Percentiles rank a stretch among this genome's conserved stretches.
Evolutionary conservation across 257 asterid species (phyloP).

Genomic region (Sherardia arvensis): DNA sequence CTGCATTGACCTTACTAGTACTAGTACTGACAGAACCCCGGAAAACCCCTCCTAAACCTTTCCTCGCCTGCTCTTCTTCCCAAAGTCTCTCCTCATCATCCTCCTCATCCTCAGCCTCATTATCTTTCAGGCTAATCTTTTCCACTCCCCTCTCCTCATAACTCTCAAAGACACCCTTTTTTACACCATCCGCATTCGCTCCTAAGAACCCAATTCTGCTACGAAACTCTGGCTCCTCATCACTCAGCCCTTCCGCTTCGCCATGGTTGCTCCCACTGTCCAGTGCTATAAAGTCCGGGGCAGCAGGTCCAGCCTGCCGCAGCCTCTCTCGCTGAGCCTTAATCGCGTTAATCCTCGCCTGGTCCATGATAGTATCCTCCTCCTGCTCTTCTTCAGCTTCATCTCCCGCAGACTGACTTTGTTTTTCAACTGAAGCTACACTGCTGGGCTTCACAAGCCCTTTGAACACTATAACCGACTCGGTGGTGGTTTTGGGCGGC

Average conservation of each 20-base stretch:
- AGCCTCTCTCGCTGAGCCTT: slow-evolving; percentile 87
- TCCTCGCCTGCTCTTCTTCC: slow-evolving; percentile 97
- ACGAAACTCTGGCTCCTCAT: slow-evolving; percentile 85
- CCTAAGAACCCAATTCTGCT: slow-evolving; percentile 88
- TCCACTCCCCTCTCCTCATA: slow-evolving; percentile 49
- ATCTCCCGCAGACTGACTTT: slow-evolving; percentile 14
- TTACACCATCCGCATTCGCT: slow-evolving; percentile 47
- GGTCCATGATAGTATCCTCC: slow-evolving; percentile 44
- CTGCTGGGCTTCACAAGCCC: slow-evolving; percentile 63
- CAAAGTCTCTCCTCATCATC: slow-evolving; percentile 94
- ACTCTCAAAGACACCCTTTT: slow-evolving; percentile 83
- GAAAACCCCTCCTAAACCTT: slow-evolving; percentile 68
- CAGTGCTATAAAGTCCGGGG: slow-evolving; percentile 71
- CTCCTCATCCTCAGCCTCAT: slow-evolving; percentile 33
- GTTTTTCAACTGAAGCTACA: slow-evolving; percentile 17
- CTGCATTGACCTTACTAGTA: slow-evolving; percentile 18
- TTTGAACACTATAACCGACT: slow-evolving; percentile 50
- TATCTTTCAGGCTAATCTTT: slow-evolving; percentile 34
- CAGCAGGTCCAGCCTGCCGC: slow-evolving; percentile 73
- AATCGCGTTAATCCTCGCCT: slow-evolving; percentile 63
- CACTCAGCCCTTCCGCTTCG: slow-evolving; percentile 90
- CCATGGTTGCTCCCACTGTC: slow-evolving; percentile 98
- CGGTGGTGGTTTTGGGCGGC: slow-evolving; percentile 31
- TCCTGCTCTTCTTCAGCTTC: slow-evolving; percentile 29
- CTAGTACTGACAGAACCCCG: slow-evolving; percentile 25